Evolutionary conservation across 441 rosid genomes (phyloP).

Genomic region (Rhodomyrtus psidioides): DNA sequence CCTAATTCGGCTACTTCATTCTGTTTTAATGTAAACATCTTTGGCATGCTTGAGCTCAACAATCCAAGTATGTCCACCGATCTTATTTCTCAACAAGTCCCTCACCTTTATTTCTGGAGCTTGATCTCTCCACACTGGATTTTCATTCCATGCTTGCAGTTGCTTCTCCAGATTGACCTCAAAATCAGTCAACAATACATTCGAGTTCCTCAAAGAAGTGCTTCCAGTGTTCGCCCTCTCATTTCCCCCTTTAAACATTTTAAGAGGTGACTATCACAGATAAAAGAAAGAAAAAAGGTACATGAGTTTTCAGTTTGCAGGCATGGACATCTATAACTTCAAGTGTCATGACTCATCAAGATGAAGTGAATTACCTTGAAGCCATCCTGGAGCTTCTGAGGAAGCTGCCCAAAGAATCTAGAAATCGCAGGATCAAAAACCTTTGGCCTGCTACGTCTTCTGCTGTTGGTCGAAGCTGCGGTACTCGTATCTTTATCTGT

Average conservation of each 20-base stretch:
- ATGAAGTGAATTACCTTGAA: conserved; percentile 38
- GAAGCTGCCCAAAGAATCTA: conserved; percentile 40
- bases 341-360: neutral
- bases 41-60: neutral
- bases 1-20: neutral
- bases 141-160: conserved; percentile 67
- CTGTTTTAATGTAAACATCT: neutral
- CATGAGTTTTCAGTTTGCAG: neutral
- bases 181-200: conserved; percentile 16
- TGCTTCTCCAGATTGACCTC: conserved; percentile 55
- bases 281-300: neutral
- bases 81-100: neutral
- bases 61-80: neutral
- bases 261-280: conserved; percentile 31
- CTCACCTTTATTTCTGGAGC: conserved; percentile 59
- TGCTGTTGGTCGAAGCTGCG: fast-evolving
- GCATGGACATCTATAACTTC: neutral
- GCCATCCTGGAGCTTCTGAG: conserved; percentile 37
- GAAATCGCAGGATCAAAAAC: conserved; percentile 52
- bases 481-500: neutral
- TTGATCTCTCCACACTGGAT: conserved; percentile 57
- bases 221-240: conserved; percentile 6
- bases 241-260: conserved; percentile 19
- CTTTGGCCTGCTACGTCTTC: neutral
- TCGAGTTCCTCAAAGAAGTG: conserved; percentile 17